phyloP scores from a whole-genome alignment of 1,139 yeast genomes.

The Pneumocystis sp. region DNA sequence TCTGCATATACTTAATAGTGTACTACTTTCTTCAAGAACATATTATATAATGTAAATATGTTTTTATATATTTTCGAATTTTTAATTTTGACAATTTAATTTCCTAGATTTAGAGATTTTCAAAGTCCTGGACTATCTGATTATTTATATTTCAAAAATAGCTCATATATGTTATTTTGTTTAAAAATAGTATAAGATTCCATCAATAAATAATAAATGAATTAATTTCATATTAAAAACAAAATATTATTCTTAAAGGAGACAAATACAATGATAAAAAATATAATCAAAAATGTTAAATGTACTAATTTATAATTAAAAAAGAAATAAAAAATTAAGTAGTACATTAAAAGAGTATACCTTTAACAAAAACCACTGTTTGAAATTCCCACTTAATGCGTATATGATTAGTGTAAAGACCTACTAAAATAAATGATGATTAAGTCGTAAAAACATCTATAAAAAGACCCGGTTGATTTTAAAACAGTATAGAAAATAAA shows the following conservation, averaged over 20 bases:
- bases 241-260: neutral
- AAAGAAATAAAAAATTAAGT: neutral
- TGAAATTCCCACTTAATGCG: neutral
- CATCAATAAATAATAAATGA: neutral
- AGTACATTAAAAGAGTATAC: neutral
- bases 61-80: no score
- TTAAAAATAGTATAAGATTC: neutral
- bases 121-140: neutral
- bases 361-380: neutral
- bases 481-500: neutral
- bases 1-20: no score
- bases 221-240: neutral
- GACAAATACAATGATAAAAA: neutral
- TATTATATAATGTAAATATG: no score
- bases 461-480: neutral
- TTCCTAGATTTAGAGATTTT: no score
- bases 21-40: no score
- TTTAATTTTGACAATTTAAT: no score
- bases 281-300: neutral
- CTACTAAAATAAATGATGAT: neutral
- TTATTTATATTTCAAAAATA: neutral
- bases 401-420: neutral
- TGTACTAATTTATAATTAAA: neutral
- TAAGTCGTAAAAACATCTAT: neutral
- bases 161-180: neutral